phyloP scores from a whole-genome alignment of 140 eudicot species.

The Stevia rebaudiana region DNA sequence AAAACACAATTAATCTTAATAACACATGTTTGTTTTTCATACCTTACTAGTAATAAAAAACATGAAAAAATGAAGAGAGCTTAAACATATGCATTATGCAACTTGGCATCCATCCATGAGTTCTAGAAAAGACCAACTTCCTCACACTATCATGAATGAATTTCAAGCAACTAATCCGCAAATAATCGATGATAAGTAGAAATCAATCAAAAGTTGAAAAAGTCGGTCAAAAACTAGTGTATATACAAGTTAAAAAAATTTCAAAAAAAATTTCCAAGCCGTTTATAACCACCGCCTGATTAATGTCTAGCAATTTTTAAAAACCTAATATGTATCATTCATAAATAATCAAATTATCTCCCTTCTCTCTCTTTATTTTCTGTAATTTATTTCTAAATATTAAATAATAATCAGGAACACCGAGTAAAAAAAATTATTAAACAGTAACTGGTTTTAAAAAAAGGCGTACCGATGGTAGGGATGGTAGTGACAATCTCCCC shows the following conservation, averaged over 20 bases:
- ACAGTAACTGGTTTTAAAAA: neutral
- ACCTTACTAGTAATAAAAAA: neutral
- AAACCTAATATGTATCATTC: neutral
- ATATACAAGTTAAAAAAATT: too few relatives aligned
- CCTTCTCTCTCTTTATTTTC: neutral
- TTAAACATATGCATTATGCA: neutral
- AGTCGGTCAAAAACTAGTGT: too few relatives aligned
- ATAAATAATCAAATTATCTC: neutral
- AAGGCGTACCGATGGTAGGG: constrained; percentile 38
- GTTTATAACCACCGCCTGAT: too few relatives aligned
- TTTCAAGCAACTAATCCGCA: neutral
- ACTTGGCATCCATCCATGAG: neutral
- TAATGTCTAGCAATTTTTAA: too few relatives aligned
- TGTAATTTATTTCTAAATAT: neutral
- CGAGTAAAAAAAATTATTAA: neutral
- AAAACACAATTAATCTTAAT: neutral
- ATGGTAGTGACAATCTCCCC: constrained; percentile 45
- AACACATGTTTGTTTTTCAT: neutral
- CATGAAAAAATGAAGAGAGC: neutral
- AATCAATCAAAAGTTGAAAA: too few relatives aligned
- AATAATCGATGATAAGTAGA: too few relatives aligned
- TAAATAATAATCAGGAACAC: neutral
- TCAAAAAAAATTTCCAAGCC: too few relatives aligned
- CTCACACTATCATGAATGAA: neutral
- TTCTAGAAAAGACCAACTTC: neutral